These are phyloP conservation scores for Daldinia childiae DNA, from an alignment of 495 filamentous ascomycete species.

Conservation along the genomic window DNA sequence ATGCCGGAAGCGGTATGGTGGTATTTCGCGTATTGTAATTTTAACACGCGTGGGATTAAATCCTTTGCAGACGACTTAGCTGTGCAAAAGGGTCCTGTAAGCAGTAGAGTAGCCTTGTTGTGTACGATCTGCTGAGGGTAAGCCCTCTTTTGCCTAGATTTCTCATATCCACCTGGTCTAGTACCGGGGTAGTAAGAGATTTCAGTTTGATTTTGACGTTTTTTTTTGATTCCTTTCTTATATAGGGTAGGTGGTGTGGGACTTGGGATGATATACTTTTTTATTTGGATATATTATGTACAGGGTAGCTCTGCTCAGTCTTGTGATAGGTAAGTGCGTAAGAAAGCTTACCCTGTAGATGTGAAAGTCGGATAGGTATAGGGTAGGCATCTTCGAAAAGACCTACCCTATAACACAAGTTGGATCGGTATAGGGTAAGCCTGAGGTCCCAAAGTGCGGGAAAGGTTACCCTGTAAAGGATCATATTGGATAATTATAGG, in stretches of 20 bases:
- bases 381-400: background rate
- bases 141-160: slow-evolving; percentile 13
- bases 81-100: slow-evolving; percentile 16
- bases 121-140: slow-evolving; percentile 14
- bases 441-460: too few relatives aligned
- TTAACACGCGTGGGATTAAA: slow-evolving; percentile 12
- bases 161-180: background rate
- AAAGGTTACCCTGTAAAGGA: background rate
- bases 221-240: background rate
- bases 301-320: background rate
- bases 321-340: too few relatives aligned
- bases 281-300: background rate
- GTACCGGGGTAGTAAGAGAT: slow-evolving; percentile 4
- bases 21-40: slow-evolving; percentile 15
- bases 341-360: background rate
- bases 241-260: background rate
- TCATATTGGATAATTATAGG: too few relatives aligned
- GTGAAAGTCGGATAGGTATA: background rate
- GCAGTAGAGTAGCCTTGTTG: slow-evolving; percentile 15
- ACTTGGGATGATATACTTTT: background rate
- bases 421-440: too few relatives aligned
- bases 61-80: slow-evolving; percentile 15
- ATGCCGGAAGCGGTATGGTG: slow-evolving; percentile 1
- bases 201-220: too few relatives aligned
- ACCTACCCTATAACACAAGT: too few relatives aligned